These are phyloP conservation scores for Salvia rosmarinus DNA, from an alignment of 257 asterid species.

Conservation along the genomic window DNA sequence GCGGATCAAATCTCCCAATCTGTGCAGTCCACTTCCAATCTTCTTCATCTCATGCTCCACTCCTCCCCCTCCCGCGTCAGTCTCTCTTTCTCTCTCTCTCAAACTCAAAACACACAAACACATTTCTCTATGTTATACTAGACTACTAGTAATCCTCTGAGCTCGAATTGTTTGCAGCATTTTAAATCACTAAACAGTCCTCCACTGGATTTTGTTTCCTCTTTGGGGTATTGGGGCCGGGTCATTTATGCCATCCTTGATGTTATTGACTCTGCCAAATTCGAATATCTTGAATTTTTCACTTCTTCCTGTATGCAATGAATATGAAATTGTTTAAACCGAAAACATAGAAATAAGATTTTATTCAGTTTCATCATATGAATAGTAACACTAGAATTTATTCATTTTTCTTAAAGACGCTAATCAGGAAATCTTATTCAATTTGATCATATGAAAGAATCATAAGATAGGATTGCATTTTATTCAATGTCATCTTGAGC, in stretches of 20 bases:
- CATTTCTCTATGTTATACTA: not conserved
- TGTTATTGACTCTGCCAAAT: not conserved
- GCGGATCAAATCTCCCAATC: slow-evolving; percentile 88
- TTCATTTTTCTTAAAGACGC: not conserved
- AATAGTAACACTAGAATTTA: not conserved
- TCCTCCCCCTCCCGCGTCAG: slow-evolving; percentile 74
- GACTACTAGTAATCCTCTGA: not conserved
- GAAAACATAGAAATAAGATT: not conserved
- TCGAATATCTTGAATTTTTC: not conserved
- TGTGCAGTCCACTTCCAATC: slow-evolving; percentile 82
- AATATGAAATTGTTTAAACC: slow-evolving; percentile 9
- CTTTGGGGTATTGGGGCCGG: too few relatives aligned
- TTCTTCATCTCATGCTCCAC: slow-evolving; percentile 87
- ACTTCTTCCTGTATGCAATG: not conserved
- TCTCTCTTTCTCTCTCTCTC: slow-evolving; percentile 25
- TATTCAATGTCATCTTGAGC: too few relatives aligned
- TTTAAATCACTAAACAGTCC: not conserved
- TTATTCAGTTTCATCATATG: not conserved
- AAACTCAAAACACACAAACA: not conserved
- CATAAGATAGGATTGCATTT: too few relatives aligned
- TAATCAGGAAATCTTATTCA: not conserved
- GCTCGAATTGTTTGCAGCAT: slow-evolving; percentile 4
- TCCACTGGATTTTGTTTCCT: not conserved
- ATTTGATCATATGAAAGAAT: not conserved
- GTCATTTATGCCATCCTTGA: not conserved